Conservation (phyloP, 2,329 filamentous ascomycete genomes). For the Sclerotinia minor region DNA sequence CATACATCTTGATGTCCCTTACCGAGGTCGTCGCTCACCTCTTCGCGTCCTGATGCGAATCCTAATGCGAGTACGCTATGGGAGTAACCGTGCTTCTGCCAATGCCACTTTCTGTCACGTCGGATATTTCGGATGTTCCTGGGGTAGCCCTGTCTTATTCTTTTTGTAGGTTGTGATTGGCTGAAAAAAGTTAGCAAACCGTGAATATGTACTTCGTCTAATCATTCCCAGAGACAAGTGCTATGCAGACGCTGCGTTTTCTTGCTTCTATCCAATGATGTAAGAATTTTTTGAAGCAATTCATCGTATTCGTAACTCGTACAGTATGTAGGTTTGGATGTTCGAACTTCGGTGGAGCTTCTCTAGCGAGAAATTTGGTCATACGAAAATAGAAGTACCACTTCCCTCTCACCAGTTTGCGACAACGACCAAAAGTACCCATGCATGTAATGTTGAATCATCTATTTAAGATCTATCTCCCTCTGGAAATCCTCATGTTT, state of each 20-base stretch:
- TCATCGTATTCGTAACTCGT: background rate
- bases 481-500: background rate
- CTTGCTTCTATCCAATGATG: background rate
- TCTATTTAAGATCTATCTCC: background rate
- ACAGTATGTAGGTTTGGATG: background rate
- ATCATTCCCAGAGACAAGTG: background rate
- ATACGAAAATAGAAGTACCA: background rate
- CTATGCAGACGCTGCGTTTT: background rate
- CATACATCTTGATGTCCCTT: background rate
- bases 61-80: slow-evolving; percentile 7
- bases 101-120: background rate
- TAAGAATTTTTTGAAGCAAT: background rate
- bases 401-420: background rate
- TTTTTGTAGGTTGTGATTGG: background rate
- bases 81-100: background rate
- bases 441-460: background rate
- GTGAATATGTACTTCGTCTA: background rate
- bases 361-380: background rate
- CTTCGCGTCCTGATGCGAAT: background rate
- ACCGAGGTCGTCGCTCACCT: background rate
- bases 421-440: background rate
- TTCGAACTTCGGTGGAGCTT: background rate
- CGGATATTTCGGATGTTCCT: slow-evolving; percentile 1
- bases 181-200: background rate
- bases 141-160: background rate